Evolutionary conservation across 306 rosid genomes (phyloP).

Genomic region (Rosa persica): DNA sequence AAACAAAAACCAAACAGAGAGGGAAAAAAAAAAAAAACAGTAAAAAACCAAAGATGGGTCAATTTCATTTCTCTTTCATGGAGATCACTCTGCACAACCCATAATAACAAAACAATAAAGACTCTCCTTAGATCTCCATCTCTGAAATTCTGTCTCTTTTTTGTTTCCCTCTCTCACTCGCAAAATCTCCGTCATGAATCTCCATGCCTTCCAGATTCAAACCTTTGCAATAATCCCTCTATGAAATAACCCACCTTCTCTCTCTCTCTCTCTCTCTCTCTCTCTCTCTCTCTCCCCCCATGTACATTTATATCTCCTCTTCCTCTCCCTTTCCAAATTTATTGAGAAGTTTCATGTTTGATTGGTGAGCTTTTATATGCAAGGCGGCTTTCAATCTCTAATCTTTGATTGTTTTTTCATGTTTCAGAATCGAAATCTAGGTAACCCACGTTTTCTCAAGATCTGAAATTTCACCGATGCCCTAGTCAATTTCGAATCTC

Average conservation of each 20-base stretch:
- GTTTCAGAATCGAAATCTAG: not conserved
- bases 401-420: not conserved
- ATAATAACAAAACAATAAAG: not conserved
- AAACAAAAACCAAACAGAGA: slow-evolving; percentile 5
- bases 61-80: slow-evolving; percentile 33
- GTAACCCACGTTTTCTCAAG: slow-evolving; percentile 27
- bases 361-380: slow-evolving; percentile 5
- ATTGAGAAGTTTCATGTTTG: slow-evolving; percentile 10
- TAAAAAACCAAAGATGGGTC: slow-evolving; percentile 28
- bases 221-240: not conserved
- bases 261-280: not conserved
- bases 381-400: not conserved
- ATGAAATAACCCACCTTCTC: not conserved
- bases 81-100: slow-evolving; percentile 24
- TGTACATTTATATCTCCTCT: not conserved
- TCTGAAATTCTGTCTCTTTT: not conserved
- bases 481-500: slow-evolving; percentile 35
- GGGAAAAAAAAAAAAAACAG: slow-evolving; percentile 19
- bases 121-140: slow-evolving; percentile 31
- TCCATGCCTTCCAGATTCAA: slow-evolving; percentile 7
- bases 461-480: slow-evolving; percentile 42
- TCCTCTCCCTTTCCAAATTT: not conserved
- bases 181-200: not conserved
- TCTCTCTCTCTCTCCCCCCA: not conserved
- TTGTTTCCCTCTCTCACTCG: not conserved